Evolutionary conservation across 139 green algal species (phyloP).

Genomic region (Edaphochlamys debaryana): DNA sequence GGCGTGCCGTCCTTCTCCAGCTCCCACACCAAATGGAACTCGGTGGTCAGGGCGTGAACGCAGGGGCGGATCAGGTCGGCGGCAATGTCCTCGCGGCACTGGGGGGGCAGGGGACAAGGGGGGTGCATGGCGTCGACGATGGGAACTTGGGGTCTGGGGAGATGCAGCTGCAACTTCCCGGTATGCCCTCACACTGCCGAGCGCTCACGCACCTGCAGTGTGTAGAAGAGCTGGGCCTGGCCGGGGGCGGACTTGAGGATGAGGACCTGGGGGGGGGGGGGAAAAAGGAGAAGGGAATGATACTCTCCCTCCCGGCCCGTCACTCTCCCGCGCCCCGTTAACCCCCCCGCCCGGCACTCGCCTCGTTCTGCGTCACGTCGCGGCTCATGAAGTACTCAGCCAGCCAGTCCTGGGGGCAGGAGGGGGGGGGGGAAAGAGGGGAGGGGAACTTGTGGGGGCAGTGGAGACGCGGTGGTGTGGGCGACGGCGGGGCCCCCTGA

Average conservation of each 20-base stretch:
- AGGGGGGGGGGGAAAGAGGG: neutral
- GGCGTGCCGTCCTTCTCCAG: constrained; percentile 50
- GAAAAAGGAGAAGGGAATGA: too few relatives aligned
- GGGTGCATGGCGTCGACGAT: too few relatives aligned
- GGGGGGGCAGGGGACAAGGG: too few relatives aligned
- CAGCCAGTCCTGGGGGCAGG: constrained; percentile 41
- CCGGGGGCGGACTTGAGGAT: constrained; percentile 40
- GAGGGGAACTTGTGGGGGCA: too few relatives aligned
- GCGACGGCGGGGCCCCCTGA: too few relatives aligned
- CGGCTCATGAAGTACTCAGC: constrained; percentile 49
- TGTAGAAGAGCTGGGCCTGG: constrained; percentile 11
- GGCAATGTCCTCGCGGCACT: constrained; percentile 15
- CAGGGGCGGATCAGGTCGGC: constrained; percentile 42
- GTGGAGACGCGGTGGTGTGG: neutral
- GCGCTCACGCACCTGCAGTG: neutral
- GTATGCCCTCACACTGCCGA: too few relatives aligned
- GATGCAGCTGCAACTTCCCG: too few relatives aligned
- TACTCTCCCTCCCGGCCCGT: too few relatives aligned
- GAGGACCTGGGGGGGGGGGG: constrained; percentile 22
- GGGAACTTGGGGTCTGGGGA: neutral
- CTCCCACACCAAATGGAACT: constrained; percentile 45
- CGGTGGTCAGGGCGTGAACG: constrained; percentile 43
- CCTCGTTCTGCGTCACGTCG: constrained; percentile 61
- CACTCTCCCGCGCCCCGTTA: too few relatives aligned
- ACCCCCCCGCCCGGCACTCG: too few relatives aligned